These are phyloP conservation scores for Plasmodium knowlesi DNA, from an alignment of 169 alveolate genomes.

Conservation along the genomic window DNA sequence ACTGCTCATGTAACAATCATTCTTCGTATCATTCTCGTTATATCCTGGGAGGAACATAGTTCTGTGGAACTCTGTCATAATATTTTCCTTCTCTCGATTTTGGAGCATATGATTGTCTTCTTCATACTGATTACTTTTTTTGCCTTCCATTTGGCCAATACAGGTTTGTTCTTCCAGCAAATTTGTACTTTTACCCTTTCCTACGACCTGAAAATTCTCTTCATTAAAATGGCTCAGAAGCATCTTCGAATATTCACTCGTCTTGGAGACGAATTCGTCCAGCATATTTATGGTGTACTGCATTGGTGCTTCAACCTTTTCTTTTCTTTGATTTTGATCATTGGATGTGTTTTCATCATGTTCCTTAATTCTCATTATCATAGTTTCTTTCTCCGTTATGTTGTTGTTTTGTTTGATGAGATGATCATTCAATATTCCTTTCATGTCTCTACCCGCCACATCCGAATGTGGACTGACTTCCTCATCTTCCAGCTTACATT, in stretches of 20 bases:
- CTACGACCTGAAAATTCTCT: not conserved
- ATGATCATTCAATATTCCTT: constrained; percentile 33
- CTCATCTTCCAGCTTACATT: not conserved
- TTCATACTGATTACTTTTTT: not conserved
- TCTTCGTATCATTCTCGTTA: not conserved
- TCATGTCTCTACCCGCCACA: constrained; percentile 10
- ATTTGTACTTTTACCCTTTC: not conserved
- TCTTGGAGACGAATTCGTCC: constrained; percentile 5
- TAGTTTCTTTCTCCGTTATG: not conserved
- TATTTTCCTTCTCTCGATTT: constrained; percentile 12
- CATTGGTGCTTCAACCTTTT: not conserved
- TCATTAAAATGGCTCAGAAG: not conserved
- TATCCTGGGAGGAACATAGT: not conserved
- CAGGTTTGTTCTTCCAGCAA: not conserved
- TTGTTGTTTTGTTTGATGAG: not conserved
- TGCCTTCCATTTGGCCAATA: not conserved
- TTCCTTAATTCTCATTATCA: not conserved
- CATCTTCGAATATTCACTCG: constrained; percentile 3
- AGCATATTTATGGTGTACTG: not conserved
- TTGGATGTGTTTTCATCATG: not conserved
- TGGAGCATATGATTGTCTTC: not conserved
- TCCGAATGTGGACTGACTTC: constrained; percentile 2
- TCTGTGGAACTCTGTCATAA: not conserved
- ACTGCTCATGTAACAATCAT: constrained; percentile 1
- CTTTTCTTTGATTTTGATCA: not conserved